Evolutionary conservation across 768 basidiomycete species (phyloP), one percentile per base, ranked within the genome.

Genomic region (Leucosporidium scottii): DNA sequence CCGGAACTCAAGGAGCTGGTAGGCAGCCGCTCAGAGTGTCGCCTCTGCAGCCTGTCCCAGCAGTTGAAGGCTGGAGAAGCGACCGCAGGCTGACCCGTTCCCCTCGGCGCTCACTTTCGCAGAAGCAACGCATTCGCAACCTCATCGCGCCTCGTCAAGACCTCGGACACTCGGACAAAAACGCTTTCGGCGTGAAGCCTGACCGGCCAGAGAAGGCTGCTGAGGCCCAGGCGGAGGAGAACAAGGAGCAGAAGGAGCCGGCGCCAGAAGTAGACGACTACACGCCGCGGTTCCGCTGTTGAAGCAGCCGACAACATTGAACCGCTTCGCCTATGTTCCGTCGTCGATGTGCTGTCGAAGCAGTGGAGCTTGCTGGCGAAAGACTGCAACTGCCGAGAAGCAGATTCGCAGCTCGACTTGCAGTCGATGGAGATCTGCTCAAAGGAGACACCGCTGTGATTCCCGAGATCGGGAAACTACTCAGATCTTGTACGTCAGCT

Each of bases 121-220:
- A 79, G 69, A 80, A 81, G 62, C 79, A 80, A 66, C 63, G 78
- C 39, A 75, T 81, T 54, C 69, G 80, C 34, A 77, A 80, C 64
- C 57, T 76, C 25, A 74, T 81, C 44, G 77, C 79, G 55, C 80
- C 80, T 9, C 67, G 72, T 27, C 68, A 74, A 44, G 68, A 65
- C 17, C 70, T 81, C 7, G 80, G 80, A 1, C 80, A 81, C 69
- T 78, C 77, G 15, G 80, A 80, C 62, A 68, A 68, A 36, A 61
- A 67, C n/a, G 44, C 57, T 20, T 21, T 58, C 21, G n/a, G 9
- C 8, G 9, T 36, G 39, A 28, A n/a, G 6, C 39, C 39, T 9
- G 44, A 25, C 34, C 18, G 31, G 3, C 12, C 51, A 2, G 39
- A 28, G 7, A n/a, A 58, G 49, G n/a, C 25, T 13, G 56, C 0